Conservation (phyloP, 768 basidiomycete species). For the Boletus patriciae region DNA sequence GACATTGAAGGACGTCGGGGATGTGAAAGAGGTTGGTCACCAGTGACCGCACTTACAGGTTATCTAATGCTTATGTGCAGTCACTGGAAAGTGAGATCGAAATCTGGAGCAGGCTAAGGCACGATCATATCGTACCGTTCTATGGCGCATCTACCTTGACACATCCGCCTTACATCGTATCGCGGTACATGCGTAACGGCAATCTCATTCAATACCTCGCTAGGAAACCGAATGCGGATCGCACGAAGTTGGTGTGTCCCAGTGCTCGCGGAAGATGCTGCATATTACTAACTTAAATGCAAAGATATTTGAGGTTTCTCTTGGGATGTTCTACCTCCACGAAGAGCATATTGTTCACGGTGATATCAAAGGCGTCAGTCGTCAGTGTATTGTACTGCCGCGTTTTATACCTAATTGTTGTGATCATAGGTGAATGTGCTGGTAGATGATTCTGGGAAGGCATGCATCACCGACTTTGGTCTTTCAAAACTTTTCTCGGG, state of each 20-base stretch:
- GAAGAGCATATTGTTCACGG: conserved; percentile 26
- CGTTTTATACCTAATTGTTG: background rate
- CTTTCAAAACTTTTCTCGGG: conserved; percentile 25
- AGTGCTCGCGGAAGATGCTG: too few species aligned
- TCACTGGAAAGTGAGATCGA: conserved; percentile 5
- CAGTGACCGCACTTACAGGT: too few species aligned
- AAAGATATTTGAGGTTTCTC: conserved; percentile 14
- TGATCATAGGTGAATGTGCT: conserved; percentile 32
- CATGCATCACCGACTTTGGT: conserved; percentile 37
- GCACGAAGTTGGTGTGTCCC: background rate
- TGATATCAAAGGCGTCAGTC: conserved; percentile 30
- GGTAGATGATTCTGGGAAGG: conserved; percentile 32
- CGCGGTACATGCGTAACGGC: conserved; percentile 8
- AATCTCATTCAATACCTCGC: conserved; percentile 7
- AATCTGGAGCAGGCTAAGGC: conserved; percentile 12
- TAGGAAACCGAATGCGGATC: background rate
- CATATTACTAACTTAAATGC: background rate
- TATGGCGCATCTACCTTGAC: conserved; percentile 14
- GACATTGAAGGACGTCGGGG: background rate
- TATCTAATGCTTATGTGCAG: background rate
- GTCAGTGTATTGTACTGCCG: conserved; percentile 7
- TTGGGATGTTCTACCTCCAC: conserved; percentile 17
- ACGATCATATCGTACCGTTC: conserved; percentile 13
- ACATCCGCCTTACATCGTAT: conserved; percentile 7
- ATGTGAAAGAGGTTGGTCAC: background rate